These are phyloP conservation scores for Venturia effusa DNA, from an alignment of 2,329 filamentous ascomycete genomes.

Conservation along the genomic window DNA sequence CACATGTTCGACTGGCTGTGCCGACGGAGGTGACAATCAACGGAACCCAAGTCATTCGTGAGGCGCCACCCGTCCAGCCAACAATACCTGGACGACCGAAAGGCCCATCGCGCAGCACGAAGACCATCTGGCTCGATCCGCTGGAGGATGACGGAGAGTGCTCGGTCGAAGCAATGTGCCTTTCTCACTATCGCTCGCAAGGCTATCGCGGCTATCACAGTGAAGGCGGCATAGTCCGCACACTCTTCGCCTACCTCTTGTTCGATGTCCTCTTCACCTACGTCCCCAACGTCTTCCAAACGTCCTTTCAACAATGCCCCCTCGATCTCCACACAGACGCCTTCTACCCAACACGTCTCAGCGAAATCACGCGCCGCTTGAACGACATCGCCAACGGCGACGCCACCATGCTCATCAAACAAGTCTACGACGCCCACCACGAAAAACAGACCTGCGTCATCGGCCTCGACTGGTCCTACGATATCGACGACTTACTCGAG, in stretches of 20 bases:
- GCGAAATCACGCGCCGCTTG: slow-evolving; percentile 79
- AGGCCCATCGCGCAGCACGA: slow-evolving; percentile 21
- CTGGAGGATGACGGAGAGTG: slow-evolving; percentile 60
- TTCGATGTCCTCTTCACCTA: slow-evolving; percentile 89
- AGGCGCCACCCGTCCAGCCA: slow-evolving; percentile 31
- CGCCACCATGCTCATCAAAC: slow-evolving; percentile 54
- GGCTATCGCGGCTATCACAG: slow-evolving; percentile 95
- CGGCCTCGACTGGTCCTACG: slow-evolving; percentile 84
- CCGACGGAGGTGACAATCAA: slow-evolving; percentile 65
- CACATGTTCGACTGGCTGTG: slow-evolving; percentile 67
- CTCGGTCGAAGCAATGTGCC: slow-evolving; percentile 86
- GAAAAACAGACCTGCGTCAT: slow-evolving; percentile 74
- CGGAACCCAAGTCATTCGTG: slow-evolving; percentile 62
- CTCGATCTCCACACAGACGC: slow-evolving; percentile 86
- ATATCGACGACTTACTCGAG: slow-evolving; percentile 65
- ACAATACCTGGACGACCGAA: slow-evolving; percentile 15
- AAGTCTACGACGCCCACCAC: slow-evolving; percentile 57
- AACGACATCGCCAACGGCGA: slow-evolving; percentile 79
- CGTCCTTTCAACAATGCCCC: slow-evolving; percentile 85
- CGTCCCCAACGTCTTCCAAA: slow-evolving; percentile 95
- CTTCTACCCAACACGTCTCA: slow-evolving; percentile 77
- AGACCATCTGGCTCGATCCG: slow-evolving; percentile 78
- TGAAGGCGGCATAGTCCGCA: slow-evolving; percentile 86
- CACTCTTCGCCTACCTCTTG: slow-evolving; percentile 73
- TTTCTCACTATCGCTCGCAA: slow-evolving; percentile 68